These are phyloP conservation scores for Neurospora sp. DNA, from an alignment of 495 filamentous ascomycete species.

Conservation along the genomic window DNA sequence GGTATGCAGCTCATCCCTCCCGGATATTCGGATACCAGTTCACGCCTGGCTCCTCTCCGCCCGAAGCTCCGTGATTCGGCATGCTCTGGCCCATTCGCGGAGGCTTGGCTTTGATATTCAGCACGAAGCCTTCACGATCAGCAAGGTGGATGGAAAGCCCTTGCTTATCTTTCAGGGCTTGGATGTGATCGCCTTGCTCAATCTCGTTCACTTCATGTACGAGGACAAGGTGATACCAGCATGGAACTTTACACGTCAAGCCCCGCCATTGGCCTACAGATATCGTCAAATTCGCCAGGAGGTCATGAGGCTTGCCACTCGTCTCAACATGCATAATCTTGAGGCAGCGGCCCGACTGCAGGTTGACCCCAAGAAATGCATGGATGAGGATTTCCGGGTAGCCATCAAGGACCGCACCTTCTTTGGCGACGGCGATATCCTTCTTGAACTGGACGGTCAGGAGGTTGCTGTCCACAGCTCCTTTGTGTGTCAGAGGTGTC, in stretches of 20 bases:
- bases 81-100: constrained; percentile 44
- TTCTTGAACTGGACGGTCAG: constrained; percentile 61
- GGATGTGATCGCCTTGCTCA: constrained; percentile 67
- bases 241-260: constrained; percentile 64
- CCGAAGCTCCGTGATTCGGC: constrained; percentile 59
- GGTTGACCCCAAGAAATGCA: constrained; percentile 47
- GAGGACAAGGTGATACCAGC: constrained; percentile 70
- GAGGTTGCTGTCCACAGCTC: constrained; percentile 63
- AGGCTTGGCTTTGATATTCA: constrained; percentile 24
- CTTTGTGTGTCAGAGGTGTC: constrained; percentile 73
- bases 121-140: constrained; percentile 50
- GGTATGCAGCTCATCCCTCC: constrained; percentile 46
- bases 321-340: constrained; percentile 54
- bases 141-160: constrained; percentile 36
- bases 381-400: constrained; percentile 56
- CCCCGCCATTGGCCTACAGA: constrained; percentile 49
- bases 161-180: constrained; percentile 52
- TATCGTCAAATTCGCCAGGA: constrained; percentile 73
- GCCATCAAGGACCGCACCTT: constrained; percentile 59
- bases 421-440: constrained; percentile 63
- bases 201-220: constrained; percentile 72
- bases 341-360: constrained; percentile 70
- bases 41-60: constrained; percentile 71
- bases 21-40: constrained; percentile 62
- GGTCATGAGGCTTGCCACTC: constrained; percentile 65